A percentile compares a stretch with the other conserved stretches of the same genome.
Evolutionary conservation across 2,329 filamentous ascomycete genomes (phyloP).

Genomic region (Nemania abortiva): DNA sequence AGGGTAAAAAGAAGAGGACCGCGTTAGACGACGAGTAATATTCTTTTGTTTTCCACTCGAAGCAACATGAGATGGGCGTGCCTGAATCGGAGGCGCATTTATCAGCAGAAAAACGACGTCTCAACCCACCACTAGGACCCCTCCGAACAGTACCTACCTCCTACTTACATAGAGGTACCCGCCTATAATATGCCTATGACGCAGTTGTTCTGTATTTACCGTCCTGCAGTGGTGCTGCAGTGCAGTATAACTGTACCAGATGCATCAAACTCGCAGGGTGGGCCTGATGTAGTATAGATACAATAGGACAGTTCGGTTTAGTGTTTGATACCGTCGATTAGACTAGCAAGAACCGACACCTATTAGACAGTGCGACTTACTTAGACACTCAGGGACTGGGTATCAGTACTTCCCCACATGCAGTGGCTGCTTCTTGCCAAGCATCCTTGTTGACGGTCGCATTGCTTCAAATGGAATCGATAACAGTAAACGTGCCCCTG

Average conservation of each 20-base stretch:
- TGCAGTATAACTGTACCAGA: not conserved
- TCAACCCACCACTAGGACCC: constrained; percentile 25
- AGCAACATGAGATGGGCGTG: constrained; percentile 11
- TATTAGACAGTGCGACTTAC: not conserved
- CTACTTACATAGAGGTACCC: not conserved
- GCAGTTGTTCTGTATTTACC: constrained; percentile 7
- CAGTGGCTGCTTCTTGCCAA: constrained; percentile 12
- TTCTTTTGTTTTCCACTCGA: constrained; percentile 16
- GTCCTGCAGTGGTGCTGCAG: too few species aligned
- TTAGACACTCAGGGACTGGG: not conserved
- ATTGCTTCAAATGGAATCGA: constrained; percentile 31
- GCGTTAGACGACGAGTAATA: constrained; percentile 1
- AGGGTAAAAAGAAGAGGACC: not conserved
- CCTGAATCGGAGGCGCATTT: constrained; percentile 40
- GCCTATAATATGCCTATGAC: constrained; percentile 21
- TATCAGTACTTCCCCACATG: not conserved
- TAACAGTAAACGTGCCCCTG: constrained; percentile 10
- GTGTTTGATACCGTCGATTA: not conserved
- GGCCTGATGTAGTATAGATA: not conserved
- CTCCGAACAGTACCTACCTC: constrained; percentile 21
- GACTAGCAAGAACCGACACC: not conserved
- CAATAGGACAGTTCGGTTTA: not conserved
- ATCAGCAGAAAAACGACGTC: constrained; percentile 38
- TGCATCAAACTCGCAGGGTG: constrained; percentile 7
- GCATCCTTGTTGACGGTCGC: constrained; percentile 27